phyloP scores from a whole-genome alignment of 2,329 filamentous ascomycete species.

The Macrophomina phaseolina region DNA sequence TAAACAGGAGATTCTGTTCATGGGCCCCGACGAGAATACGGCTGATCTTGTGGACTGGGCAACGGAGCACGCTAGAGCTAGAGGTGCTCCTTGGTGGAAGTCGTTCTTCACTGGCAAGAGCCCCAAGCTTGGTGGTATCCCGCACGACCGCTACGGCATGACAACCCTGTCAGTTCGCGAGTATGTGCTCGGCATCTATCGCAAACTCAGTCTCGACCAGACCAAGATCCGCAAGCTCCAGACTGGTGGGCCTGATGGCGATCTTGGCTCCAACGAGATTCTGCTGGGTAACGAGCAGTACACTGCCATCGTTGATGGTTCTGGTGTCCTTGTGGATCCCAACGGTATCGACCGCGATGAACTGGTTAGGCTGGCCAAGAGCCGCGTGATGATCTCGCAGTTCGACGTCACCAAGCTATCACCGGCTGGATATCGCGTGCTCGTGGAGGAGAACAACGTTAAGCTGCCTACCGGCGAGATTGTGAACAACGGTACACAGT shows the following conservation, averaged over 20 bases:
- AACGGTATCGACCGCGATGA: constrained; percentile 86
- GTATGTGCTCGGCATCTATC: constrained; percentile 95
- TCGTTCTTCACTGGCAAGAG: constrained; percentile 99
- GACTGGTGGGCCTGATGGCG: constrained; percentile 95
- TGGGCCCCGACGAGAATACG: constrained; percentile 99
- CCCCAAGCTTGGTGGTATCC: constrained; percentile 92
- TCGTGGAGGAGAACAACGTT: constrained; percentile 89
- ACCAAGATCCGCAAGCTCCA: constrained; percentile 89
- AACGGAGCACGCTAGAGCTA: constrained; percentile 86
- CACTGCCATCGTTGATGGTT: constrained; percentile 92
- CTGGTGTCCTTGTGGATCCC: constrained; percentile 91
- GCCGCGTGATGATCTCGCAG: constrained; percentile 85
- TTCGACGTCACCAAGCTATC: constrained; percentile 89
- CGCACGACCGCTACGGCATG: constrained; percentile 96
- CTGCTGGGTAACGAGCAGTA: constrained; percentile 95
- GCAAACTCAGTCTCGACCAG: constrained; percentile 90
- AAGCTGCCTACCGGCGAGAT: constrained; percentile 87
- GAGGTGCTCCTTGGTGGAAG: constrained; percentile 98
- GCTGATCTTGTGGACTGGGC: constrained; percentile 98
- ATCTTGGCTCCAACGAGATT: constrained; percentile 97
- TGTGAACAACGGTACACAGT: constrained; percentile 87
- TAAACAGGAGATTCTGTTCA: constrained; percentile 95
- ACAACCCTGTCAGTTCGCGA: constrained; percentile 95
- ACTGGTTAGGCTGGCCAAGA: constrained; percentile 81
- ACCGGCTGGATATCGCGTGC: constrained; percentile 83